phyloP scores from a whole-genome alignment of 2,329 filamentous ascomycete genomes.

The Drechmeria coniospora region DNA sequence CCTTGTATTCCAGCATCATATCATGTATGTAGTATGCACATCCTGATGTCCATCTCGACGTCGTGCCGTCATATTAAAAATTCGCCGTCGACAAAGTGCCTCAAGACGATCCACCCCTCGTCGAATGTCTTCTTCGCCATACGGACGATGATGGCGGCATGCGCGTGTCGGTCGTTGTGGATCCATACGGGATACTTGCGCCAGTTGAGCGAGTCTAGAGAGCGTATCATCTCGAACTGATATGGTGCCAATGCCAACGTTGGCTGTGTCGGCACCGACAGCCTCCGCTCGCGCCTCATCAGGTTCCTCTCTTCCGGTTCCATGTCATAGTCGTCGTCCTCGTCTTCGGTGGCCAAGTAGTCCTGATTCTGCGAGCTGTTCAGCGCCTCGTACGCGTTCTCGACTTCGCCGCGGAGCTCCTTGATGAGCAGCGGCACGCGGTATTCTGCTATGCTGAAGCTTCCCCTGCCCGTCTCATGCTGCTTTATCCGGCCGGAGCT shows the following conservation, averaged over 20 bases:
- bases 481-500: slow-evolving; percentile 60
- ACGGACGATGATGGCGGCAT: slow-evolving; percentile 81
- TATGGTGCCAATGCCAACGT: slow-evolving; percentile 63
- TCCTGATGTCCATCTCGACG: no score
- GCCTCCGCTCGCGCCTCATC: slow-evolving; percentile 25
- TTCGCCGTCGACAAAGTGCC: slow-evolving; percentile 65
- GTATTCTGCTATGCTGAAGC: slow-evolving; percentile 54
- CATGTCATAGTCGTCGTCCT: slow-evolving; percentile 20
- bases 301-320: slow-evolving; percentile 23
- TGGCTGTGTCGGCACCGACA: slow-evolving; percentile 36
- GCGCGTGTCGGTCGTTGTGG: slow-evolving; percentile 61
- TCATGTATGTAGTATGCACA: neutral
- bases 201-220: slow-evolving; percentile 52
- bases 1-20: no score
- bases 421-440: slow-evolving; percentile 62
- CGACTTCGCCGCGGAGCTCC: slow-evolving; percentile 59
- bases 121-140: slow-evolving; percentile 49
- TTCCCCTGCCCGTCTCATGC: slow-evolving; percentile 57
- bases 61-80: slow-evolving; percentile 45
- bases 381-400: slow-evolving; percentile 61
- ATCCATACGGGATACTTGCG: slow-evolving; percentile 58
- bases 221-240: slow-evolving; percentile 75
- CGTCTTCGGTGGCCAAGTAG: slow-evolving; percentile 47
- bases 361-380: slow-evolving; percentile 54
- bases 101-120: slow-evolving; percentile 64